Evolutionary conservation across 2,329 filamentous ascomycete genomes (phyloP).

Genomic region (Colletotrichum liaoningense): DNA sequence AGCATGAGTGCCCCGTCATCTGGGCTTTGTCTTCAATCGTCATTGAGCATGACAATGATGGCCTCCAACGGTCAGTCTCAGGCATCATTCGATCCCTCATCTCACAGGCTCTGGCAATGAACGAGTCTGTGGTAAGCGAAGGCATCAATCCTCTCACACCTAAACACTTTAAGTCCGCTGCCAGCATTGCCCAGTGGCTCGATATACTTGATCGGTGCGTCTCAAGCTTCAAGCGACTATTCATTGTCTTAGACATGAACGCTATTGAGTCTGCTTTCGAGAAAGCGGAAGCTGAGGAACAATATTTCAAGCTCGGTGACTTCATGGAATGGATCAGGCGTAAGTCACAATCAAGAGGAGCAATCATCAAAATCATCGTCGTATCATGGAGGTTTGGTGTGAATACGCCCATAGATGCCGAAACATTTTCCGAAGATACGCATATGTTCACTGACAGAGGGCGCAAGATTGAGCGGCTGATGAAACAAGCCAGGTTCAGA

Average conservation of each 20-base stretch:
- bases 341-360: too few relatives aligned
- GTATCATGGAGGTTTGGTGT: constrained; percentile 3
- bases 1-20: not conserved
- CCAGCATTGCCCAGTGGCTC: not conserved
- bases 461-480: not conserved
- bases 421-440: too few relatives aligned
- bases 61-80: too few relatives aligned
- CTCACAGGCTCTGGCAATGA: not conserved
- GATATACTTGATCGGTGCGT: not conserved
- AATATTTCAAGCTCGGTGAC: not conserved
- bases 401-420: too few relatives aligned
- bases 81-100: rapidly evolving
- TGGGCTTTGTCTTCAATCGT: not conserved
- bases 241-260: not conserved
- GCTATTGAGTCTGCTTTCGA: not conserved
- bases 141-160: not conserved
- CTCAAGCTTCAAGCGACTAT: not conserved
- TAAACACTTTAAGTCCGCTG: not conserved
- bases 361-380: not conserved
- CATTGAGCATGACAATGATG: too few relatives aligned
- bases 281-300: not conserved
- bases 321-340: too few relatives aligned
- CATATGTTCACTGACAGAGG: not conserved
- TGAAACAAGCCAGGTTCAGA: not conserved
- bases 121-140: not conserved